Conservation (phyloP, 768 basidiomycete species). For the Leccinellum rugosiceps region DNA sequence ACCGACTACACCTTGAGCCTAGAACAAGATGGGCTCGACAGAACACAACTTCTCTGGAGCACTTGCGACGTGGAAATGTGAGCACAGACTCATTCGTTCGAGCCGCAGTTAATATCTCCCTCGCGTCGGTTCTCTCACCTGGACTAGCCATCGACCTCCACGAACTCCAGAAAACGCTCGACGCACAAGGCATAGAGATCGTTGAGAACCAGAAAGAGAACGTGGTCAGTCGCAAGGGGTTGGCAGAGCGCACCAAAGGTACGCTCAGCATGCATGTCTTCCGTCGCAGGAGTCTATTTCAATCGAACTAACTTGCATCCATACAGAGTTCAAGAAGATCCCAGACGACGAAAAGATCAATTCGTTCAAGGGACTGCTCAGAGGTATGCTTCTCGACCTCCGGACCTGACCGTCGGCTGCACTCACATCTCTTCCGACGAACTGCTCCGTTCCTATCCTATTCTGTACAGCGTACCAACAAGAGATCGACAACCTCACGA, state of each 20-base stretch:
- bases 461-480: slow-evolving; percentile 76
- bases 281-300: neutral
- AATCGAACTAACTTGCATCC: neutral
- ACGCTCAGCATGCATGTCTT: neutral
- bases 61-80: slow-evolving; percentile 89
- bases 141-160: slow-evolving; percentile 75
- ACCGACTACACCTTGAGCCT: too few relatives aligned
- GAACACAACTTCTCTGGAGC: slow-evolving; percentile 91
- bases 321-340: slow-evolving; percentile 91
- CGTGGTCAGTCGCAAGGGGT: slow-evolving; percentile 85
- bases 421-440: neutral
- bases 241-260: slow-evolving; percentile 97
- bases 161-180: slow-evolving; percentile 90
- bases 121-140: slow-evolving; percentile 3
- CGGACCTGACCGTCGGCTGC: neutral
- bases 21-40: slow-evolving; percentile 32
- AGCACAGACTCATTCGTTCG: slow-evolving; percentile 8
- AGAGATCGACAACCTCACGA: slow-evolving; percentile 94
- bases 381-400: slow-evolving; percentile 46
- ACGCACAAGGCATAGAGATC: slow-evolving; percentile 89
- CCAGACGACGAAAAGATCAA: slow-evolving; percentile 85
- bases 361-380: slow-evolving; percentile 87
- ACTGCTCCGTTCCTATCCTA: neutral
- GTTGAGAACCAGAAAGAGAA: slow-evolving; percentile 99
- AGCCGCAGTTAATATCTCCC: neutral